Evolutionary conservation across 2,329 filamentous ascomycete genomes (phyloP).

Genomic region (Ceratocystis eucalypticola): DNA sequence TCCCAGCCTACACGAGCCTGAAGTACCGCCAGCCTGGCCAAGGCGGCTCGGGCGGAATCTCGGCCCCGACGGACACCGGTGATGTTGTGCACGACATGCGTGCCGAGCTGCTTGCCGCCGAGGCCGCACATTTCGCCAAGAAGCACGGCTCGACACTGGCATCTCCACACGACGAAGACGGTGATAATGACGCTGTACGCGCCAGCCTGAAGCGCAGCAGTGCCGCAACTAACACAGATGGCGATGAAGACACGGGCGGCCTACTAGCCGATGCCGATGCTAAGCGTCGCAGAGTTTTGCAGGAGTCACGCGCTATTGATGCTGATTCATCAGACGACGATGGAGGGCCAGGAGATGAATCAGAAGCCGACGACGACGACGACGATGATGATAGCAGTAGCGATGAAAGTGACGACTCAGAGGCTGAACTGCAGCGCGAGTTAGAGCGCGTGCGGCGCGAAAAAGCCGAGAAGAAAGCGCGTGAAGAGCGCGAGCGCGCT

Average conservation of each 20-base stretch:
- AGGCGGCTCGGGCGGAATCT: slow-evolving; percentile 53
- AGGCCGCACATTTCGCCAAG: slow-evolving; percentile 78
- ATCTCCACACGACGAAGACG: slow-evolving; percentile 34
- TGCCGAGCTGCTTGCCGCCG: slow-evolving; percentile 77
- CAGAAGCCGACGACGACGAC: slow-evolving; percentile 35
- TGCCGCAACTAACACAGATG: slow-evolving; percentile 34
- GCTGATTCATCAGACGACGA: slow-evolving; percentile 53
- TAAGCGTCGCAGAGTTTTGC: slow-evolving; percentile 74
- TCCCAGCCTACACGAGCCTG: slow-evolving; percentile 84
- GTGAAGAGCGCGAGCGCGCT: slow-evolving; percentile 60
- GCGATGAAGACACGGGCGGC: slow-evolving; percentile 33
- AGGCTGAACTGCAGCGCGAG: slow-evolving; percentile 80
- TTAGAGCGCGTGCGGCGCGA: slow-evolving; percentile 88
- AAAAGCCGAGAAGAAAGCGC: slow-evolving; percentile 48
- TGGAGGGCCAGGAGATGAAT: slow-evolving; percentile 23
- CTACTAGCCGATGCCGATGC: slow-evolving; percentile 53
- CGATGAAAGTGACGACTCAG: slow-evolving; percentile 60
- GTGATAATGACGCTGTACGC: slow-evolving; percentile 33
- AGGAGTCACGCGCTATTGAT: slow-evolving; percentile 78
- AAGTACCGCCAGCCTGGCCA: slow-evolving; percentile 82
- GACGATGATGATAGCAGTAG: slow-evolving; percentile 24
- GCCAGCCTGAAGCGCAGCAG: slow-evolving; percentile 21
- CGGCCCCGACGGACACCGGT: slow-evolving; percentile 35
- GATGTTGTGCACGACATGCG: slow-evolving; percentile 58
- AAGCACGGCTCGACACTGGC: slow-evolving; percentile 49